phyloP scores from a whole-genome alignment of 225 moss, liverwort and hornwort species.

The Climacium dendroides region DNA sequence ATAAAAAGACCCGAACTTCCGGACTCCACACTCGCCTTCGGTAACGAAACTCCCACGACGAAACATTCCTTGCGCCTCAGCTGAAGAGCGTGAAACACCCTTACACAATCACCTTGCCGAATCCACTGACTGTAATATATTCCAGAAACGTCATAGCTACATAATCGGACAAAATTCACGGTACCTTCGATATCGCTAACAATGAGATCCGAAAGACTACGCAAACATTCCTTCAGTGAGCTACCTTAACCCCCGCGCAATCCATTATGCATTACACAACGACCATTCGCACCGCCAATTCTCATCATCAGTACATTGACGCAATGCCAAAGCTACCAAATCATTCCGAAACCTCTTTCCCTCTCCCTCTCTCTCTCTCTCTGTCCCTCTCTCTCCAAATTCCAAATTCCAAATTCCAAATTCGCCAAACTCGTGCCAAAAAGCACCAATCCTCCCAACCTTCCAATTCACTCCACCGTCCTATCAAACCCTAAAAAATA shows the following conservation, averaged over 20 bases:
- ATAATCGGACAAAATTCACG: not conserved
- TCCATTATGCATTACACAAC: not conserved
- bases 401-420: not conserved
- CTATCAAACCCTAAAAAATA: not conserved
- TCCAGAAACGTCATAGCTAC: not conserved
- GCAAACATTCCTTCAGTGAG: not conserved
- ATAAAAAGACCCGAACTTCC: not conserved
- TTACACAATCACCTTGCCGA: not conserved
- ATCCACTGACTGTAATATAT: not conserved
- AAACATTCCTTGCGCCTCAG: not conserved
- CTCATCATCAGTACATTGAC: not conserved
- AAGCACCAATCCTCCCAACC: not conserved
- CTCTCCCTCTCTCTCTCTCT: not conserved
- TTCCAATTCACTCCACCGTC: not conserved
- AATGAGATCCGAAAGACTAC: not conserved
- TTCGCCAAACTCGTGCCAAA: not conserved
- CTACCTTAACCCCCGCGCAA: not conserved
- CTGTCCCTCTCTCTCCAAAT: not conserved
- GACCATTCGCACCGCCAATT: not conserved
- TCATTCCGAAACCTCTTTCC: not conserved
- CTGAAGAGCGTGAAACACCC: not conserved
- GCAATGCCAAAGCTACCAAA: slow-evolving; percentile 1
- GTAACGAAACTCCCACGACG: not conserved
- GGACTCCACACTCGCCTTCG: not conserved
- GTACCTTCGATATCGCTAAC: not conserved